phyloP scores from a whole-genome alignment of 768 basidiomycete genomes.

The Neoboletus magnificus region DNA sequence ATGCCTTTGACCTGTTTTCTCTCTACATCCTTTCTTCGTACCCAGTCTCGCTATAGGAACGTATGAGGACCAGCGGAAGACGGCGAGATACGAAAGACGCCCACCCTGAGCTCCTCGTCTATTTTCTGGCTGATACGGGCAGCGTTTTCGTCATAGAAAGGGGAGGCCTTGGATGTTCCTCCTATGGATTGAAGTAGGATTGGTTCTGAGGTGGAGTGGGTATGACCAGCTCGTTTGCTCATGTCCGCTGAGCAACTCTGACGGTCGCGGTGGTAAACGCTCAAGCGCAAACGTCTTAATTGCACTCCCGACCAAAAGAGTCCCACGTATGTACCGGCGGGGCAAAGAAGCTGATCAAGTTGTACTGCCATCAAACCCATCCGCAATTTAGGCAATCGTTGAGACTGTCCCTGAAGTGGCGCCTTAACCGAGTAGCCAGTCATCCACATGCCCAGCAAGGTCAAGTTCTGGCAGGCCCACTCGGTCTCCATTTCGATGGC shows the following conservation, averaged over 20 bases:
- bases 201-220: conserved; percentile 31
- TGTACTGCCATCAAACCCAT: conserved; percentile 29
- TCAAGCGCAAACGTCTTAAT: conserved; percentile 25
- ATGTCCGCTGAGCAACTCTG: conserved; percentile 18
- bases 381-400: conserved; percentile 20
- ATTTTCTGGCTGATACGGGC: conserved; percentile 47
- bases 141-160: conserved; percentile 43
- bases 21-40: conserved; percentile 43
- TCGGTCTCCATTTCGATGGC: not conserved
- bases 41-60: conserved; percentile 44
- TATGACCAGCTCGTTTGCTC: conserved; percentile 29
- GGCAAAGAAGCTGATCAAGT: conserved; percentile 34
- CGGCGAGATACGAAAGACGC: conserved; percentile 2
- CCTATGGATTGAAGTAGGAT: conserved; percentile 32
- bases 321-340: conserved; percentile 38
- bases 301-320: conserved; percentile 29
- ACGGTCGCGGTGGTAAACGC: conserved; percentile 16
- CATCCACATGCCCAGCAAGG: not conserved
- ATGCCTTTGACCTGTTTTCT: conserved; percentile 54
- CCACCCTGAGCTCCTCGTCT: conserved; percentile 55
- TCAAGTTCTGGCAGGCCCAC: not conserved
- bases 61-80: conserved; percentile 2
- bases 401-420: conserved; percentile 18
- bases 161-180: conserved; percentile 29
- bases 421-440: conserved; percentile 4